These are phyloP conservation scores for Globisporangium cylindrosporum DNA, from an alignment of 352 stramenopile species.

Conservation along the genomic window DNA sequence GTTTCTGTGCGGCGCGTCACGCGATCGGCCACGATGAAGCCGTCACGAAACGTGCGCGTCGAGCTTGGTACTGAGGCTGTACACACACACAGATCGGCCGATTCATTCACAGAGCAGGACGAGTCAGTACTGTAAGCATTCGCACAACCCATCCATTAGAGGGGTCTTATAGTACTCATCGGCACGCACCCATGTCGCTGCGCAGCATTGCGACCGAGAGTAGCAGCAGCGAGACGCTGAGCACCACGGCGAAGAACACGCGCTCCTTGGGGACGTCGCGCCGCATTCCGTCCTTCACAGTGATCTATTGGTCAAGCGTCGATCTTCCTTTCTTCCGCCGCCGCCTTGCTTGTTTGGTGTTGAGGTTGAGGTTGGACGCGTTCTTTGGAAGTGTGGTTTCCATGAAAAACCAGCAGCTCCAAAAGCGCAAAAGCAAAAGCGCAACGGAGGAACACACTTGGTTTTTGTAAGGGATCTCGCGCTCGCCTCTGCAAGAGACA, in stretches of 20 bases:
- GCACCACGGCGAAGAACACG: constrained; percentile 50
- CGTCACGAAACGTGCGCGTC: constrained; percentile 62
- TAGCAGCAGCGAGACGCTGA: constrained; percentile 50
- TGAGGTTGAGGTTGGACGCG: background rate
- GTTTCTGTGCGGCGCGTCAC: constrained; percentile 39
- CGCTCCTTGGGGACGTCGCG: constrained; percentile 42
- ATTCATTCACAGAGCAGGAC: background rate
- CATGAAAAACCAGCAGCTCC: background rate
- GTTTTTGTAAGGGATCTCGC: background rate
- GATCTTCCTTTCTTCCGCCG: background rate
- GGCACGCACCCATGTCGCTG: constrained; percentile 30
- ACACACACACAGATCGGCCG: constrained; percentile 1
- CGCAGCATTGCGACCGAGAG: constrained; percentile 61
- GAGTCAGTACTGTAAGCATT: background rate
- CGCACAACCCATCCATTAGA: background rate
- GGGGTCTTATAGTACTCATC: background rate
- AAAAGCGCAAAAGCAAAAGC: background rate
- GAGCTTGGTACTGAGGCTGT: constrained; percentile 11
- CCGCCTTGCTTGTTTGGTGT: background rate
- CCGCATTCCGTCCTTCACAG: constrained; percentile 16
- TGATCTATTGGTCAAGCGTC: background rate
- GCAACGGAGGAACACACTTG: background rate
- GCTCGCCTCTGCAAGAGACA: background rate
- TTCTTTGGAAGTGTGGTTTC: background rate
- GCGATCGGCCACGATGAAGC: constrained; percentile 63